A percentile compares a stretch with the other conserved stretches of the same genome.
These are phyloP conservation scores for Antitrichia curtipendula DNA, from an alignment of 225 moss, liverwort and hornwort species.

Conservation along the genomic window DNA sequence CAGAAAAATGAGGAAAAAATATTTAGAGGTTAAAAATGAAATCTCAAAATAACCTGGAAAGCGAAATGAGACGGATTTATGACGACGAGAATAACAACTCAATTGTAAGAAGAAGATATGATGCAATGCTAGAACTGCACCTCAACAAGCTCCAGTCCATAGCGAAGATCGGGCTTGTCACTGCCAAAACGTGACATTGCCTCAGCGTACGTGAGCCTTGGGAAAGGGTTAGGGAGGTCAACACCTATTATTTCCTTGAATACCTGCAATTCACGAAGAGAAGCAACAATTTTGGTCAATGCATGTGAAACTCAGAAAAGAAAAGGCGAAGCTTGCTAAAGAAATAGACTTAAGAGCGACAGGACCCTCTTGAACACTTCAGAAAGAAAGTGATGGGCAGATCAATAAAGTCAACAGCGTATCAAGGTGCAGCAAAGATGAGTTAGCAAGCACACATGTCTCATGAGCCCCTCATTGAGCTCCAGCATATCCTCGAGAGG, in stretches of 20 bases:
- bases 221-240: slow-evolving; percentile 77
- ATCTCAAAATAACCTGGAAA: background rate
- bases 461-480: slow-evolving; percentile 85
- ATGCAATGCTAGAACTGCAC: slow-evolving; percentile 7
- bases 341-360: background rate
- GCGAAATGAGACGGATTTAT: background rate
- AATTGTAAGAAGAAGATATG: background rate
- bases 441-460: slow-evolving; percentile 50
- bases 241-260: slow-evolving; percentile 62
- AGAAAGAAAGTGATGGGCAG: background rate
- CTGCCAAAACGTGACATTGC: slow-evolving; percentile 88
- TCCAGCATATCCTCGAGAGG: slow-evolving; percentile 95
- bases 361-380: background rate
- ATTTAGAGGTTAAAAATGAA: background rate
- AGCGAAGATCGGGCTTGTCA: slow-evolving; percentile 95
- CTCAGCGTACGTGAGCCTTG: slow-evolving; percentile 72
- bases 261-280: slow-evolving; percentile 26
- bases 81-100: background rate
- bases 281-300: background rate
- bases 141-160: slow-evolving; percentile 74
- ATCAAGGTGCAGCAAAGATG: background rate
- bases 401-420: background rate
- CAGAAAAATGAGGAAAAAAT: background rate
- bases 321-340: background rate
- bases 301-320: background rate